Evolutionary conservation across 495 filamentous ascomycete genomes (phyloP), one percentile per base, ranked within the genome.

Genomic region (Penicillium paradoxum): DNA sequence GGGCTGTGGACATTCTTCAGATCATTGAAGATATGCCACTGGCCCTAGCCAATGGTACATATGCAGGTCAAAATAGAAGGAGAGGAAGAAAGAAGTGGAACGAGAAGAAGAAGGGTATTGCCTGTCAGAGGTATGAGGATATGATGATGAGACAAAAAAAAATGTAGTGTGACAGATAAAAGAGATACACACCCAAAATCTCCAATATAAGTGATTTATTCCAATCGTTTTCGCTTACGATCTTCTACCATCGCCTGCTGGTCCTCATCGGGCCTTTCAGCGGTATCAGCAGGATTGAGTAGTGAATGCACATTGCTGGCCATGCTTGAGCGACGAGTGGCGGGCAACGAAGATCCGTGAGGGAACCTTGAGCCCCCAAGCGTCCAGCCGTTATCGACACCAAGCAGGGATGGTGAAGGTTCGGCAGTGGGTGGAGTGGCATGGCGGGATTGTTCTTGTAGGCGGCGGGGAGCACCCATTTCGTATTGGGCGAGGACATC

Each of bases 401-500:
- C 74, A 60, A 69, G 59, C 57, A 69, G 54, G 22, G 73, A 63
- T 24, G 73, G 74, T 13, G 70, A 76, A 19, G 75, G 80, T 46
- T 83, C 73, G 21, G 68, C 76, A 49, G 77, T 60, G 33, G 86
- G 86, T 4, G 89, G 89, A 3, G 87, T 90, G 10, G 81, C 80
- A 45, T 91, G 89, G 15, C 88, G 79, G 10, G 88, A 91, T 38
- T 69, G 66, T 41, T 77, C 71, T 29, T 75, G 74, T 24, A 80
- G 72, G 21, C 73, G 71, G 21, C 81, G 79, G 14, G 84, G 80
- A 2, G 70, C 75, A 43, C 82, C 80, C 53, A 96, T 80, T 51
- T 91, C 87, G 68, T 96, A 96, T 51, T 83, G 82, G 33, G 88
- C 89, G 42, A 95, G 80, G 10, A 85, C 84, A 55, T 95, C 88